These are phyloP conservation scores for Seiridium unicorne DNA, from an alignment of 2,329 filamentous ascomycete genomes.

Conservation along the genomic window DNA sequence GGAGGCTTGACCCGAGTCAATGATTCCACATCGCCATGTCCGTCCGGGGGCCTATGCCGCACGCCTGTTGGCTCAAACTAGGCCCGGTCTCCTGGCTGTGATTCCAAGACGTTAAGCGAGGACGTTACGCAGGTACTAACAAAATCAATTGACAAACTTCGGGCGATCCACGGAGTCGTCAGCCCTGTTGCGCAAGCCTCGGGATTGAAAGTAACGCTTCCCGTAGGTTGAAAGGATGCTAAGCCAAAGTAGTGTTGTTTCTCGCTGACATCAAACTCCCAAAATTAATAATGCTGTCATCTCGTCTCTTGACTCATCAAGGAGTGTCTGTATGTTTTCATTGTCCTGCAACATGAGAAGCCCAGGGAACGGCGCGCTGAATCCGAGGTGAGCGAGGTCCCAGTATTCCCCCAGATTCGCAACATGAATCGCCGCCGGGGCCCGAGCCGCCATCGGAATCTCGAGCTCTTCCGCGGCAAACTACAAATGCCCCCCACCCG, in stretches of 20 bases:
- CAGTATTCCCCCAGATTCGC: neutral
- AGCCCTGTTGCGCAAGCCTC: neutral
- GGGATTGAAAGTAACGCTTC: neutral
- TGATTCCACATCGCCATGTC: constrained; percentile 1
- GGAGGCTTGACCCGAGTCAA: neutral
- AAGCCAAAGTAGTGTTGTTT: no score
- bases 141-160: neutral
- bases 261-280: no score
- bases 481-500: neutral
- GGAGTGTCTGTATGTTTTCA: no score
- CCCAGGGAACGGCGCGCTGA: no score
- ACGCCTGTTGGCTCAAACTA: neutral
- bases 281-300: no score
- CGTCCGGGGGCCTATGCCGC: neutral
- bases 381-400: no score
- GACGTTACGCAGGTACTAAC: neutral
- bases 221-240: neutral
- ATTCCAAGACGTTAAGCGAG: neutral
- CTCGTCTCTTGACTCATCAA: no score
- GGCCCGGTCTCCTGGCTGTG: neutral
- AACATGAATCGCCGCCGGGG: neutral
- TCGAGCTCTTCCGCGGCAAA: constrained; percentile 1
- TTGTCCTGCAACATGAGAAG: no score
- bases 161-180: neutral
- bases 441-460: neutral